Percentiles rank a stretch among this genome's conserved stretches.
Conservation (phyloP, 441 rosid genomes). For the Bocquillonia castaneifolia region DNA sequence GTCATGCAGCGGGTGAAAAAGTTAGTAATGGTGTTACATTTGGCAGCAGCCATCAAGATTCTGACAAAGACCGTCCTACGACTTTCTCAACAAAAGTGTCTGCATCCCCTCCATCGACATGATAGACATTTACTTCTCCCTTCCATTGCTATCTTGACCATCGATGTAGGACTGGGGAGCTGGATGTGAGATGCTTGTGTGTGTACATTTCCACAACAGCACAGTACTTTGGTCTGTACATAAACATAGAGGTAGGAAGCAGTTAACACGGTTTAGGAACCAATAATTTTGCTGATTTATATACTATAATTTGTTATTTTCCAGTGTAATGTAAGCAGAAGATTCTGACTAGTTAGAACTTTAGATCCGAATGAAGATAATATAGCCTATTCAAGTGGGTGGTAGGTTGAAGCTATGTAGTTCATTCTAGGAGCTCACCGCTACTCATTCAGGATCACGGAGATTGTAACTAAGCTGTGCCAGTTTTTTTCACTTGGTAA, state of each 20-base stretch:
- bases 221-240: conserved; percentile 35
- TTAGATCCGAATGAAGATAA: conserved; percentile 11
- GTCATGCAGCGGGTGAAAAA: conserved; percentile 28
- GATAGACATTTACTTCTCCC: conserved; percentile 24
- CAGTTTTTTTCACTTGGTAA: background rate
- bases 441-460: conserved; percentile 19
- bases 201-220: conserved; percentile 18
- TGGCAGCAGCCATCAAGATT: conserved; percentile 32
- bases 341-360: conserved; percentile 6
- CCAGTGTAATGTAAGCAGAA: conserved; percentile 13
- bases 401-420: conserved; percentile 39
- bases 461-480: conserved; percentile 26
- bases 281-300: conserved; percentile 25
- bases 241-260: conserved; percentile 29
- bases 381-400: conserved; percentile 16
- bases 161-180: background rate
- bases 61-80: conserved; percentile 26
- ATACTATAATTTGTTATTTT: conserved; percentile 8
- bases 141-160: conserved; percentile 3
- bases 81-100: conserved; percentile 27
- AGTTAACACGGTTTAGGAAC: conserved; percentile 20
- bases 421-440: conserved; percentile 34
- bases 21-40: conserved; percentile 6
- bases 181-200: conserved; percentile 14
- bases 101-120: conserved; percentile 35